Evolutionary conservation across 2,329 filamentous ascomycete genomes (phyloP), one percentile per base, ranked within the genome.

Genomic region (Colletotrichum costaricense): DNA sequence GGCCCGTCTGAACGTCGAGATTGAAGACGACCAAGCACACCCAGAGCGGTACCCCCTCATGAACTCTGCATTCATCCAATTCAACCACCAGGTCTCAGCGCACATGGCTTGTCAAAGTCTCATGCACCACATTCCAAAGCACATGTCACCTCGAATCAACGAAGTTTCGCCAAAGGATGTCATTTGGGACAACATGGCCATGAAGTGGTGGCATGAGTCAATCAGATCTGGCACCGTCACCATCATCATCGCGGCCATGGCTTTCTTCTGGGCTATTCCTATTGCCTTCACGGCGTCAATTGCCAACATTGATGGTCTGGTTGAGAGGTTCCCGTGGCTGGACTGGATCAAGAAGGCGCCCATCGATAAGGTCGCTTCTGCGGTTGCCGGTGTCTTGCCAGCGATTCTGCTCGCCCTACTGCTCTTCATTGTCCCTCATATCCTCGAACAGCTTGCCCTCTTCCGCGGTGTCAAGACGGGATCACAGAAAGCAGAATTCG

Each of bases 51-150:
- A 95, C 75, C 95, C 96, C 0, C 84, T 95, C 59, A 97, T 98
- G 95, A 98, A 94, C 78, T 98, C 96, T 1, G 97, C 97, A 0
- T 99, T 99, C 78, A 95, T 99, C 74, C 97, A 99, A 80, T 99
- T 99, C 88, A 98, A 99, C 79, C 93, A 98, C 79, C 97, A 99
- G 81, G 94, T 98, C 2, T 95, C 96, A 6, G 97, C 97, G 0
- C 97, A 99, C 79, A 98, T 99, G 97, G 97, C 96, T 71, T 98
- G 95, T 80, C 97, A 99, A 81, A 92, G 94, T 60, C 88, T 97
- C 58, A 95, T 93, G 52, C 95, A 98, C 80, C 97, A 99, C 78
- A 83, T 98, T 1, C 97, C 97, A 1, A 94, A 94, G 77, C 94
- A 97, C 58, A 99, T 99, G 97, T 90, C 94, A 1, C 97, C 97